A percentile compares a stretch with the other conserved stretches of the same genome.
These are phyloP conservation scores for Xerocomellus chrysenteron DNA, from an alignment of 768 basidiomycete genomes.

Conservation along the genomic window DNA sequence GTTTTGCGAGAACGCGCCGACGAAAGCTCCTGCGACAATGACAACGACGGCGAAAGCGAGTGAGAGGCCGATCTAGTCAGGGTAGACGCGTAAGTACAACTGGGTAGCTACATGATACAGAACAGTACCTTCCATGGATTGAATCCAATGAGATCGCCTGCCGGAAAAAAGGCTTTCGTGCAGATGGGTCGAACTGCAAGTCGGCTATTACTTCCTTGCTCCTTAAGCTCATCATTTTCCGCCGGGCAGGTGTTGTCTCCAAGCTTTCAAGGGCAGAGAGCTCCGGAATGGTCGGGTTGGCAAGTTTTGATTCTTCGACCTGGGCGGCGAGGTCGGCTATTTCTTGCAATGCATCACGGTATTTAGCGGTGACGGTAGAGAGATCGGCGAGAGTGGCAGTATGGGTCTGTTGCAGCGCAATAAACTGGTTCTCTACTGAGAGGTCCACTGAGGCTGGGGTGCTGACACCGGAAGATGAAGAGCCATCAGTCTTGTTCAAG, in stretches of 20 bases:
- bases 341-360: conserved; percentile 84
- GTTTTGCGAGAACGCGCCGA: conserved; percentile 84
- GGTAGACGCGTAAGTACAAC: conserved; percentile 10
- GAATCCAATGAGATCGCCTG: conserved; percentile 86
- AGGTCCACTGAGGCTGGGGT: conserved; percentile 36
- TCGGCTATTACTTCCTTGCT: conserved; percentile 44
- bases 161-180: conserved; percentile 80
- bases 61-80: conserved; percentile 79
- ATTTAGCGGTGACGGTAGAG: conserved; percentile 75
- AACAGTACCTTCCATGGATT: conserved; percentile 75
- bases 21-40: conserved; percentile 95
- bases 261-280: conserved; percentile 37
- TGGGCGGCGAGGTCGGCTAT: conserved; percentile 94
- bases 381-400: conserved; percentile 78
- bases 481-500: conserved; percentile 27
- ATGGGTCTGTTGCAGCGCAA: conserved; percentile 78
- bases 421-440: conserved; percentile 58
- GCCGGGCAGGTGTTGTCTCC: conserved; percentile 48
- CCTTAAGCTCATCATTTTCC: conserved; percentile 53
- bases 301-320: conserved; percentile 81
- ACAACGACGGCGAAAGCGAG: conserved; percentile 91
- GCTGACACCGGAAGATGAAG: conserved; percentile 30
- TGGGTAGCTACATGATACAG: conserved; percentile 1
- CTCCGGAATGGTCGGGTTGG: conserved; percentile 46
- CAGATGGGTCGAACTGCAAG: conserved; percentile 51